Evolutionary conservation across 495 filamentous ascomycete genomes (phyloP).

Genomic region (Cenococcum geophilum): DNA sequence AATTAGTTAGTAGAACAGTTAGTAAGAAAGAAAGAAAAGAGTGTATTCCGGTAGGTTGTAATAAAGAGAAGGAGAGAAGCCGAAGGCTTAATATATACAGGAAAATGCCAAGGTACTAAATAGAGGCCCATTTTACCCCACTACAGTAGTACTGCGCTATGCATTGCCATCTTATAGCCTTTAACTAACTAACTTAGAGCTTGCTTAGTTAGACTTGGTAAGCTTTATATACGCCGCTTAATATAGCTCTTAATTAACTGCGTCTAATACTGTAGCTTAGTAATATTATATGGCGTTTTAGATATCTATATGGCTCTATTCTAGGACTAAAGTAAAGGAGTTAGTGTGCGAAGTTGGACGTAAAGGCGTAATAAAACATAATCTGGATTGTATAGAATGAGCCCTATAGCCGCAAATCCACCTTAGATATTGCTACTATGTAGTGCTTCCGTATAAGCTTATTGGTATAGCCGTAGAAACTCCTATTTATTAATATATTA

Average conservation of each 20-base stretch:
- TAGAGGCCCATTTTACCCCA: too few species aligned
- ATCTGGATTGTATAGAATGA: not conserved
- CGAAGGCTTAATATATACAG: too few species aligned
- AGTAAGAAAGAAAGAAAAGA: too few species aligned
- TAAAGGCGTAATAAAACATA: not conserved
- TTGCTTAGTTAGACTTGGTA: too few species aligned
- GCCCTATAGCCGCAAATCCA: slow-evolving; percentile 12
- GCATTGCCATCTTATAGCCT: slow-evolving; percentile 13
- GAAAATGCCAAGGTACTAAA: too few species aligned
- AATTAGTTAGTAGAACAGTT: too few species aligned
- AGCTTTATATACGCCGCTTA: too few species aligned
- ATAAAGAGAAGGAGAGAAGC: too few species aligned
- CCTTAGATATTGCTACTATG: slow-evolving; percentile 14
- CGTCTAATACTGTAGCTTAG: not conserved
- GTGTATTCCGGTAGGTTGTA: too few species aligned
- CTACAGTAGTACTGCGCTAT: slow-evolving; percentile 6
- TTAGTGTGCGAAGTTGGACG: not conserved
- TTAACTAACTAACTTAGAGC: too few species aligned
- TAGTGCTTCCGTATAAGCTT: slow-evolving; percentile 7
- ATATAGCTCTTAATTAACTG: too few species aligned
- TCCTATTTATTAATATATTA: too few species aligned
- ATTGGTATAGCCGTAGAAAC: slow-evolving; percentile 16
- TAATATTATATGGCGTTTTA: not conserved
- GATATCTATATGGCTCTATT: not conserved
- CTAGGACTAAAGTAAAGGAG: not conserved